phyloP scores from a whole-genome alignment of 1,139 yeast species.

The Blastobotrys aristatus region DNA sequence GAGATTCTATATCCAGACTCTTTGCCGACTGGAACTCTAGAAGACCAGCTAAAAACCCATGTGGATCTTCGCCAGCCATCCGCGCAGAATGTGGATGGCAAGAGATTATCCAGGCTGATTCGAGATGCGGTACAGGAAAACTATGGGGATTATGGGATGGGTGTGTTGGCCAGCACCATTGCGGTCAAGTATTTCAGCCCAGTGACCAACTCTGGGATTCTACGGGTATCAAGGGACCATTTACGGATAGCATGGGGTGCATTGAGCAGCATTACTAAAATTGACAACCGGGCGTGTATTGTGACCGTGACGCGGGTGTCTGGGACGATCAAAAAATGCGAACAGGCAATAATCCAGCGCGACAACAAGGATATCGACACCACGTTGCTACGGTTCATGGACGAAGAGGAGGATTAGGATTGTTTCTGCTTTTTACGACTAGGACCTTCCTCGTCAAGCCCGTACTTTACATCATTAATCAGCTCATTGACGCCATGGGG shows the following conservation, averaged over 20 bases:
- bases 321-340: constrained; percentile 86
- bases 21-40: constrained; percentile 31
- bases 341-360: constrained; percentile 47
- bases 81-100: constrained; percentile 19
- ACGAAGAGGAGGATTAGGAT: background rate
- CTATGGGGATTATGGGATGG: constrained; percentile 78
- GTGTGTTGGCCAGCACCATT: constrained; percentile 55
- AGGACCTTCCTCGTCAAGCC: constrained; percentile 2
- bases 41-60: constrained; percentile 32
- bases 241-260: constrained; percentile 64
- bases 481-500: constrained; percentile 24
- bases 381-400: constrained; percentile 7
- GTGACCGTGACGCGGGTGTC: constrained; percentile 66
- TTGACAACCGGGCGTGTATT: constrained; percentile 52
- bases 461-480: constrained; percentile 27
- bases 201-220: constrained; percentile 77
- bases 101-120: constrained; percentile 38
- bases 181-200: constrained; percentile 72
- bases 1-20: constrained; percentile 62
- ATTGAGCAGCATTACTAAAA: constrained; percentile 52
- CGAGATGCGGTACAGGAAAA: constrained; percentile 50
- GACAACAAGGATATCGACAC: constrained; percentile 31
- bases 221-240: constrained; percentile 68
- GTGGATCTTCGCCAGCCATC: constrained; percentile 22
- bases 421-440: constrained; percentile 3